Percentiles rank a stretch among this genome's conserved stretches.
Conservation (phyloP, 306 rosid species). For the Quercus berberidifolia region DNA sequence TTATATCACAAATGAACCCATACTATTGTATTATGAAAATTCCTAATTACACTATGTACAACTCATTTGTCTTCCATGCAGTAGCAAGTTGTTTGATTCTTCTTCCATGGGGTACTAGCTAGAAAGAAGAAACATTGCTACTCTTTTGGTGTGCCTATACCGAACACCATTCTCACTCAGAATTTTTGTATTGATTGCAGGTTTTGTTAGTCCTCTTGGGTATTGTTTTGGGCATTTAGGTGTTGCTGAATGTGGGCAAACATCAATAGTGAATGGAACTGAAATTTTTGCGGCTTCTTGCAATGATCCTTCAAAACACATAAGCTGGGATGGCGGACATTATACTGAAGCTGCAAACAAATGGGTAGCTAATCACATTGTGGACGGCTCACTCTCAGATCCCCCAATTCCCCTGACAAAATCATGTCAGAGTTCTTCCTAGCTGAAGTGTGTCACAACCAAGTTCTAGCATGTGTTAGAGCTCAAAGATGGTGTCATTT, state of each 20-base stretch:
- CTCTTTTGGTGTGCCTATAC: not conserved
- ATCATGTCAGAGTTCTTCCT: not conserved
- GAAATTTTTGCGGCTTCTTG: slow-evolving; percentile 17
- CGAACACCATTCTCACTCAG: not conserved
- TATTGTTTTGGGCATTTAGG: slow-evolving; percentile 22
- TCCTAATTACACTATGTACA: too few relatives aligned
- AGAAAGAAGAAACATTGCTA: not conserved
- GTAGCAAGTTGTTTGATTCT: not conserved
- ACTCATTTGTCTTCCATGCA: too few relatives aligned
- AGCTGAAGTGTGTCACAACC: not conserved
- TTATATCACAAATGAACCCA: not conserved
- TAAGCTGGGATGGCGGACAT: not conserved
- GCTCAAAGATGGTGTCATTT: not conserved
- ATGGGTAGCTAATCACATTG: not conserved
- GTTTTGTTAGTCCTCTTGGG: slow-evolving; percentile 18
- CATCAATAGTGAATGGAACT: slow-evolving; percentile 16
- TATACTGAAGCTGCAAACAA: not conserved
- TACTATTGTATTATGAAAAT: too few relatives aligned
- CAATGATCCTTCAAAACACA: slow-evolving; percentile 12
- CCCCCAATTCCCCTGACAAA: not conserved
- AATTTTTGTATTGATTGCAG: slow-evolving; percentile 5
- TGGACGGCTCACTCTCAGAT: not conserved
- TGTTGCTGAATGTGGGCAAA: slow-evolving; percentile 3
- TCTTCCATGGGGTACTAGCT: not conserved
- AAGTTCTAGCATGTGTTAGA: not conserved